Evolutionary conservation across 345 rosid genomes (phyloP).

Genomic region (Eucalyptus pauciflora): DNA sequence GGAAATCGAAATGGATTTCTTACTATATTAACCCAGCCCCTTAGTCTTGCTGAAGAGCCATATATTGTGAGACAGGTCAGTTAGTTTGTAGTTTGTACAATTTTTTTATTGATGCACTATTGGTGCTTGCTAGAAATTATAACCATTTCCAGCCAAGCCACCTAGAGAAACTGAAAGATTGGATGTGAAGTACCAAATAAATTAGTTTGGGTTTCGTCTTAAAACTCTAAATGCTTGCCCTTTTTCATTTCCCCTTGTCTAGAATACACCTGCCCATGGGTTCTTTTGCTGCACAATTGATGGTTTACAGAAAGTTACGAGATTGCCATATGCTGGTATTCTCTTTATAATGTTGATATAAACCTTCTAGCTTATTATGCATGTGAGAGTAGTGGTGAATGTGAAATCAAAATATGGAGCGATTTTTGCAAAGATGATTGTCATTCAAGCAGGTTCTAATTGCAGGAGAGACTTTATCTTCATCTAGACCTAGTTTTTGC

Average conservation of each 20-base stretch:
- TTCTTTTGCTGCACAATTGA: neutral
- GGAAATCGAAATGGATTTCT: constrained; percentile 85
- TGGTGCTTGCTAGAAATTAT: neutral
- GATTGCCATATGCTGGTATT: neutral
- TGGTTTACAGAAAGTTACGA: neutral
- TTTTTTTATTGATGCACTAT: neutral
- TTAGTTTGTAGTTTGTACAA: neutral
- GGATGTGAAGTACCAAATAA: neutral
- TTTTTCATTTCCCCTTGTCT: neutral
- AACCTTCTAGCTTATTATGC: neutral
- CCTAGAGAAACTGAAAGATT: neutral
- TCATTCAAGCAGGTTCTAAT: neutral
- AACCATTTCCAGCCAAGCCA: neutral
- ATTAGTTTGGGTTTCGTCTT: neutral
- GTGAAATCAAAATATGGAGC: neutral
- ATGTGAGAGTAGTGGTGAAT: neutral
- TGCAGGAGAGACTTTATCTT: neutral
- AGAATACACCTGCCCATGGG: neutral
- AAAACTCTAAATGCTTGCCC: neutral
- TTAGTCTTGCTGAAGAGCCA: constrained; percentile 76
- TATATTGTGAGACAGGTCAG: constrained; percentile 92
- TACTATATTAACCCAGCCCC: constrained; percentile 70
- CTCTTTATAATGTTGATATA: neutral
- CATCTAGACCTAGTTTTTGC: neutral
- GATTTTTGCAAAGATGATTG: neutral